Evolutionary conservation across 805 yeast species (phyloP).

Genomic region (Pichia heedii): DNA sequence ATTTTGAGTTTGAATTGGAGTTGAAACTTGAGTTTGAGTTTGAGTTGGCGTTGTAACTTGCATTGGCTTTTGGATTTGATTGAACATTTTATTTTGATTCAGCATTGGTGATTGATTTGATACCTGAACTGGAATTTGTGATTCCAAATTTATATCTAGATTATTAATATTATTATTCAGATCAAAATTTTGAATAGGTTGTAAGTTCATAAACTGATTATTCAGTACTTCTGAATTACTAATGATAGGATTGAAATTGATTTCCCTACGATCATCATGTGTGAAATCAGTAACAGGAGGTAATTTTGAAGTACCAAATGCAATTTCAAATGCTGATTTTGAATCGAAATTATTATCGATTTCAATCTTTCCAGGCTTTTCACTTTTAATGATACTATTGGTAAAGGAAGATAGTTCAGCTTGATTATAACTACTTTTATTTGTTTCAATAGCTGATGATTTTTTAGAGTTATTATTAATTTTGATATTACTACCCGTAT

Average conservation of each 20-base stretch:
- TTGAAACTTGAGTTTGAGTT: too few species aligned
- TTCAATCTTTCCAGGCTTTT: not conserved
- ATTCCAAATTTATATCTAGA: not conserved
- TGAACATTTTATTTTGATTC: too few species aligned
- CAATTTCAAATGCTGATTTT: slow-evolving; percentile 26
- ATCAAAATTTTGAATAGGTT: not conserved
- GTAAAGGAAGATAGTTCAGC: not conserved
- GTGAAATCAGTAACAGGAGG: slow-evolving; percentile 29
- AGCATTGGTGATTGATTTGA: not conserved
- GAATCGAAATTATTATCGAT: slow-evolving; percentile 6
- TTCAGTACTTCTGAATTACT: slow-evolving; percentile 2
- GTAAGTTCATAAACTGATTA: not conserved
- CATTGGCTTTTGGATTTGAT: too few species aligned
- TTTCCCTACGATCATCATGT: slow-evolving; percentile 5
- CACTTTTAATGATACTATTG: not conserved
- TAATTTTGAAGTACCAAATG: slow-evolving; percentile 29
- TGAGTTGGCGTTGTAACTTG: too few species aligned
- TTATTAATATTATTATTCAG: not conserved
- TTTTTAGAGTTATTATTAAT: too few species aligned
- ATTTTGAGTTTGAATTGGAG: too few species aligned
- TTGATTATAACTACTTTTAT: not conserved
- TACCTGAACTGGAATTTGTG: not conserved
- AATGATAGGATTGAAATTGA: slow-evolving; percentile 4
- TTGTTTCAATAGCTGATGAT: slow-evolving; percentile 9
- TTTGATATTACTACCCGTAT: not conserved